phyloP scores from a whole-genome alignment of 192 early-diverging fungal genomes.

The Jimgerdemannia lactiflua region DNA sequence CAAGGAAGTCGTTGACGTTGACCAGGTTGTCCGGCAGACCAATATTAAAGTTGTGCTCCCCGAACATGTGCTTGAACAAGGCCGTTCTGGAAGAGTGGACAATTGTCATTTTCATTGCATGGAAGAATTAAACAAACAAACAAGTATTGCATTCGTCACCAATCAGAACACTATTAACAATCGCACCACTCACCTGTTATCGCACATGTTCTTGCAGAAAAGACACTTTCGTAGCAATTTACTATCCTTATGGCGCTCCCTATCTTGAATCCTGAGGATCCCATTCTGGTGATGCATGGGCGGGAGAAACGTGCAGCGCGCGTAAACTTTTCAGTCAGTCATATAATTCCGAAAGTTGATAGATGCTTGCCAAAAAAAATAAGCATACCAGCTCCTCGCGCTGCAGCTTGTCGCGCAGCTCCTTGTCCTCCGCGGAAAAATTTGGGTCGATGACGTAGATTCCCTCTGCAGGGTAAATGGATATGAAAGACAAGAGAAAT shows the following conservation, averaged over 20 bases:
- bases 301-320: too few relatives aligned
- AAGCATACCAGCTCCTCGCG: conserved; percentile 53
- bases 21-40: conserved; percentile 90
- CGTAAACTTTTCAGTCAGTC: too few relatives aligned
- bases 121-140: conserved; percentile 1
- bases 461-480: conserved; percentile 5
- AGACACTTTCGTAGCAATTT: conserved; percentile 76
- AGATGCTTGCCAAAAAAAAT: too few relatives aligned
- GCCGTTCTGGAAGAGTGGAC: conserved; percentile 37
- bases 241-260: conserved; percentile 65
- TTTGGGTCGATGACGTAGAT: conserved; percentile 62
- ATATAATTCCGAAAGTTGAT: too few relatives aligned
- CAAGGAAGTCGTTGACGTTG: conserved; percentile 76
- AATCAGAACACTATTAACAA: background rate
- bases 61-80: conserved; percentile 87
- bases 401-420: conserved; percentile 72
- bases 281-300: conserved; percentile 35
- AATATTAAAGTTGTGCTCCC: conserved; percentile 93
- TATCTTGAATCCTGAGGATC: conserved; percentile 70
- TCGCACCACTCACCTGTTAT: conserved; percentile 42
- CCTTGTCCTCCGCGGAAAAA: conserved; percentile 51
- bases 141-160: background rate
- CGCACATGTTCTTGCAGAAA: conserved; percentile 86
- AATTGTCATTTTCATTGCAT: background rate
- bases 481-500: conserved; percentile 2